Evolutionary conservation across 108 stramenopile genomes (phyloP).

Genomic region (Fistulifera pelliculosa): DNA sequence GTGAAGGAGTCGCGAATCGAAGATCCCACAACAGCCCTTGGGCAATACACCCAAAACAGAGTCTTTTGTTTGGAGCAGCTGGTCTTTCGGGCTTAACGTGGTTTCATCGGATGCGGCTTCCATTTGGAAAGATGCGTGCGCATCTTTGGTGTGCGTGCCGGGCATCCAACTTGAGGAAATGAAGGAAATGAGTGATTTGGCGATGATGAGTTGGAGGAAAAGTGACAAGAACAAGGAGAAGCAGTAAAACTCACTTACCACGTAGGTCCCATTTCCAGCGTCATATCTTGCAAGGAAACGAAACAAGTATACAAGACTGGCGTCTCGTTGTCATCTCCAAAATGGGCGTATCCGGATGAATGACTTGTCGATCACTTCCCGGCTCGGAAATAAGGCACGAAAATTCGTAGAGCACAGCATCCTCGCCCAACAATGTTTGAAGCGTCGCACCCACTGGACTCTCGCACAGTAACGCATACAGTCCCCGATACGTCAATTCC

Average conservation of each 20-base stretch:
- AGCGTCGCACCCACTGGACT: constrained; percentile 46
- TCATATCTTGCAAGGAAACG: constrained; percentile 70
- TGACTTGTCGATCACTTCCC: constrained; percentile 67
- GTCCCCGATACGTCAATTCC: constrained; percentile 19
- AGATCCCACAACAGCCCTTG: constrained; percentile 68
- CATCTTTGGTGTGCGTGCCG: constrained; percentile 41
- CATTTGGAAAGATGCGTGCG: constrained; percentile 49
- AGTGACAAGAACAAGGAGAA: no score
- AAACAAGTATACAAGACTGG: constrained; percentile 72
- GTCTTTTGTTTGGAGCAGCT: constrained; percentile 33
- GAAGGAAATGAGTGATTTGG: no score
- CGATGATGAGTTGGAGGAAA: no score
- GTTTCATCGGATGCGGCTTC: constrained; percentile 5
- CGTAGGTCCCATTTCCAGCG: constrained; percentile 74
- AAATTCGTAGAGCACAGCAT: constrained; percentile 59
- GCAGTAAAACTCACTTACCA: no score
- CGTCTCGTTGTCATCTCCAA: constrained; percentile 22
- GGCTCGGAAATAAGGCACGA: constrained; percentile 63
- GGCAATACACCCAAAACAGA: constrained; percentile 52
- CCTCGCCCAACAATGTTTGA: constrained; percentile 33
- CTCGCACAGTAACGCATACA: constrained; percentile 29
- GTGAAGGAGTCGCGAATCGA: constrained; percentile 70
- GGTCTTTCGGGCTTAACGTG: constrained; percentile 45
- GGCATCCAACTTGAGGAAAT: constrained; percentile 43
- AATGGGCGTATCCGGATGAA: constrained; percentile 77